Evolutionary conservation across 1,284 basidiomycete genomes (phyloP), one percentile per base, ranked within the genome.

Genomic region (Cutaneotrichosporon mucoides): DNA sequence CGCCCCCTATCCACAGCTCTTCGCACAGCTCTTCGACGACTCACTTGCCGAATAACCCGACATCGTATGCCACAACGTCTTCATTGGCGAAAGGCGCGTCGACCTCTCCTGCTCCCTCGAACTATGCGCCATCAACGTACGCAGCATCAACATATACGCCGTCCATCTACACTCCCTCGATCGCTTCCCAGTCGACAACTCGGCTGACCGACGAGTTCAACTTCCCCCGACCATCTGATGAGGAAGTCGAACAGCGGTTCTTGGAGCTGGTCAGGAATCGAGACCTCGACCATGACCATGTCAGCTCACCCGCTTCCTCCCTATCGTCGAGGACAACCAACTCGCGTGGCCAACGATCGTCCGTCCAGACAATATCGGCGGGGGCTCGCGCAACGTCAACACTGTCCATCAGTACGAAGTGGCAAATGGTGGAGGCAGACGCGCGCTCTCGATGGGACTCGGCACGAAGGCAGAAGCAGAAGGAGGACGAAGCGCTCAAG

Each of bases 381-480:
- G 63, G 70, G 8, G 68, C 68, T 2, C 63, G 62, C n/a, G 66
- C 65, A 2, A 67, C 73, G 8, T 47, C 57, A 1, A 80, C 81
- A 48, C 79, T 93, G 35, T 73, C 85, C 1, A 82, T 88, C 36
- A 89, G 93, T 53, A 92, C 92, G 74, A 98, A 97, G 78, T 98
- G 94, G 94, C 83, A 84, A 63, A 86, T 98, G 71, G 89, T 98
- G 9, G 85, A 89, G 74, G 91, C 87, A 65, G 88, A 91, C 68
- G 88, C 89, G 68, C 50, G 57, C 5, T 52, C 88, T 58, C 85
- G 88, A 45, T 92, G 87, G 86, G 87, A 85, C 68, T 86, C 86
- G 86, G 66, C 84, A 66, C 81, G 77, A 53, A 80, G 83, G 64
- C 83, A 85, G 65, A 84, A 86, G 65, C 82, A 84, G 57, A 67